Evolutionary conservation across 352 stramenopile genomes (phyloP).

Genomic region (Globisporangium splendens): DNA sequence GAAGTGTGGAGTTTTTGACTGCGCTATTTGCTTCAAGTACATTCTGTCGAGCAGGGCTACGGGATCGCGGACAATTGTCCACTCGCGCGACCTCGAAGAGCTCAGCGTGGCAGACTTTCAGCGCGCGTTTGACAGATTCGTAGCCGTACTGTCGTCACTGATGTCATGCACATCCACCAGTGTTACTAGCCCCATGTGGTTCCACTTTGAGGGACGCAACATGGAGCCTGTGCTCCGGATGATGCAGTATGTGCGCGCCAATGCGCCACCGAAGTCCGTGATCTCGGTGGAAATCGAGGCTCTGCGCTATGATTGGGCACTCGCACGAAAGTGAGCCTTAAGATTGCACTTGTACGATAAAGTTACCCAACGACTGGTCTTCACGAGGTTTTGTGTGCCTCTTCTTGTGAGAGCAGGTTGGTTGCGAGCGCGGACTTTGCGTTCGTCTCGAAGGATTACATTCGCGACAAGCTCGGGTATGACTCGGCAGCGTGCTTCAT

Average conservation of each 20-base stretch:
- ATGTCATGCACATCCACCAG: too few relatives aligned
- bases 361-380: too few relatives aligned
- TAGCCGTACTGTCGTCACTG: slow-evolving; percentile 6
- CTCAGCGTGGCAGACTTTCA: slow-evolving; percentile 42
- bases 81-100: slow-evolving; percentile 57
- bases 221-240: slow-evolving; percentile 56
- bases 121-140: slow-evolving; percentile 20
- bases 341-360: too few relatives aligned
- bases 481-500: slow-evolving; percentile 44
- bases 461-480: slow-evolving; percentile 50
- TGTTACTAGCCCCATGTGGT: slow-evolving; percentile 23
- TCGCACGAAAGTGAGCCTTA: slow-evolving; percentile 26
- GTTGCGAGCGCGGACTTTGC: slow-evolving; percentile 25
- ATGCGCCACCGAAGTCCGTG: slow-evolving; percentile 8
- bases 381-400: too few relatives aligned
- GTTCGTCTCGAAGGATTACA: slow-evolving; percentile 77
- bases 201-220: slow-evolving; percentile 76
- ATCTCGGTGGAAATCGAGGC: slow-evolving; percentile 73
- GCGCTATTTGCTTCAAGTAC: slow-evolving; percentile 30
- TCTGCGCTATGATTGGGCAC: slow-evolving; percentile 54
- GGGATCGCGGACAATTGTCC: slow-evolving; percentile 66
- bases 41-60: slow-evolving; percentile 64
- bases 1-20: background rate
- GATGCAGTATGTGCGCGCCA: slow-evolving; percentile 40
- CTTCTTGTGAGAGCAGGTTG: too few relatives aligned